A percentile compares a stretch with the other conserved stretches of the same genome.
Conservation (phyloP, 1,284 basidiomycete species). For the Vanrija pseudolonga region DNA sequence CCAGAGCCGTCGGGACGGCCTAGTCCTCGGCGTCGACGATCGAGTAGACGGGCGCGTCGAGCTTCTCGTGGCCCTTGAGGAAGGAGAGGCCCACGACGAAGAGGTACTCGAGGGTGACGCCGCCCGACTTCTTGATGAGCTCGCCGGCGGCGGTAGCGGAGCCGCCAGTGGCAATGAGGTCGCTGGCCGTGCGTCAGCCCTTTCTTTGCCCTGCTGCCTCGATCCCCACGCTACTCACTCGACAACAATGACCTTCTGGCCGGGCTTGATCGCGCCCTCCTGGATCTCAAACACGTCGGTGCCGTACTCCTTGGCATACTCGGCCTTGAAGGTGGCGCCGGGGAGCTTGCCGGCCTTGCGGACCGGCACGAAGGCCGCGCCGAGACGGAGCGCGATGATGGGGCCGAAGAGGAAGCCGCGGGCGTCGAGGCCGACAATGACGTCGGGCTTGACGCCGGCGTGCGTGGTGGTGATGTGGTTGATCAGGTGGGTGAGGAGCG, state of each 20-base stretch:
- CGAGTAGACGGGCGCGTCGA: slow-evolving; percentile 83
- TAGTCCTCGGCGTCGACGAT: slow-evolving; percentile 74
- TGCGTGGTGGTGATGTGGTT: slow-evolving; percentile 71
- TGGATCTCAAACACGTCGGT: slow-evolving; percentile 92
- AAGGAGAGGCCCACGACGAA: slow-evolving; percentile 88
- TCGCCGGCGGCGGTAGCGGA: slow-evolving; percentile 92
- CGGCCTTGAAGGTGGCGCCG: slow-evolving; percentile 70
- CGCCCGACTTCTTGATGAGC: slow-evolving; percentile 77
- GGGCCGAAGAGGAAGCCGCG: slow-evolving; percentile 95
- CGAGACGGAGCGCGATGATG: slow-evolving; percentile 81
- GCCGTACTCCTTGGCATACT: slow-evolving; percentile 94
- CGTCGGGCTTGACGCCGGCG: slow-evolving; percentile 75
- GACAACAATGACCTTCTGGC: slow-evolving; percentile 81
- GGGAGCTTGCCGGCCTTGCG: slow-evolving; percentile 93
- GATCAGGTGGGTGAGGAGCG: slow-evolving; percentile 83
- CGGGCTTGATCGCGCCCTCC: slow-evolving; percentile 72
- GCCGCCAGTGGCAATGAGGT: slow-evolving; percentile 95
- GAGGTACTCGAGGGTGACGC: slow-evolving; percentile 83
- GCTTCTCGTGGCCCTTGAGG: slow-evolving; percentile 71
- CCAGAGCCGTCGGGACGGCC: background rate
- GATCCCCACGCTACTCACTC: too few species aligned
- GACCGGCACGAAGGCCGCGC: slow-evolving; percentile 94
- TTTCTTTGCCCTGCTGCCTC: too few species aligned
- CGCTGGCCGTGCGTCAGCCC: too few species aligned
- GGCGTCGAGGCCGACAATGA: slow-evolving; percentile 92